Conservation (phyloP, 345 rosid species). For the Theobroma cacao region DNA sequence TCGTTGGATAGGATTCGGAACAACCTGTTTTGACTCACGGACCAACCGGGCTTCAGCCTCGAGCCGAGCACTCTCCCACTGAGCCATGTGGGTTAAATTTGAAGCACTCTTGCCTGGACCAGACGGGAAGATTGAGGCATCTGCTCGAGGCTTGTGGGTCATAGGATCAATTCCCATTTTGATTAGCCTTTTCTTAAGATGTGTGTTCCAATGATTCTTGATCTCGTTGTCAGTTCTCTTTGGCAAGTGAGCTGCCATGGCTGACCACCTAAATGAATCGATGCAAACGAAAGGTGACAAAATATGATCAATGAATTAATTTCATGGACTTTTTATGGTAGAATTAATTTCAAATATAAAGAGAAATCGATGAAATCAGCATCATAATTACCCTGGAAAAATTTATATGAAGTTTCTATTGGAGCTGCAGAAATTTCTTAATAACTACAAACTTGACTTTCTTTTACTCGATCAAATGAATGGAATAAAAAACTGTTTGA, state of each 20-base stretch:
- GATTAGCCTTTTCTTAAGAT: constrained; percentile 35
- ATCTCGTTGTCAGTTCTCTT: constrained; percentile 49
- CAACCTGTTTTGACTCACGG: constrained; percentile 18
- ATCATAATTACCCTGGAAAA: no score
- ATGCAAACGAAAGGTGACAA: background rate
- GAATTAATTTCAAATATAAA: background rate
- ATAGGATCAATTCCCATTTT: constrained; percentile 37
- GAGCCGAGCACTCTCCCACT: constrained; percentile 41
- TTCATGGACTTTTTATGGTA: no score
- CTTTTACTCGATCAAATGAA: no score
- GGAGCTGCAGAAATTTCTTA: no score
- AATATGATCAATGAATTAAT: background rate
- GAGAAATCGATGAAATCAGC: no score
- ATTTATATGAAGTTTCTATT: no score
- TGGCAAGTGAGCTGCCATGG: constrained; percentile 41
- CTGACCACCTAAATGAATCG: constrained; percentile 36
- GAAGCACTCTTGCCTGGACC: constrained; percentile 14
- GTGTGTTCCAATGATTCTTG: constrained; percentile 53
- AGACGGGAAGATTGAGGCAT: constrained; percentile 1
- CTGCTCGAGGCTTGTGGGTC: constrained; percentile 39
- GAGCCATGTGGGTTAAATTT: constrained; percentile 40
- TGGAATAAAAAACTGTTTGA: no score
- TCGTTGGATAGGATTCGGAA: background rate
- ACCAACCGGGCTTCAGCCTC: constrained; percentile 38
- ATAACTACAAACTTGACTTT: no score